These are phyloP conservation scores for Inga laurina DNA, from an alignment of 306 rosid genomes.

Conservation along the genomic window DNA sequence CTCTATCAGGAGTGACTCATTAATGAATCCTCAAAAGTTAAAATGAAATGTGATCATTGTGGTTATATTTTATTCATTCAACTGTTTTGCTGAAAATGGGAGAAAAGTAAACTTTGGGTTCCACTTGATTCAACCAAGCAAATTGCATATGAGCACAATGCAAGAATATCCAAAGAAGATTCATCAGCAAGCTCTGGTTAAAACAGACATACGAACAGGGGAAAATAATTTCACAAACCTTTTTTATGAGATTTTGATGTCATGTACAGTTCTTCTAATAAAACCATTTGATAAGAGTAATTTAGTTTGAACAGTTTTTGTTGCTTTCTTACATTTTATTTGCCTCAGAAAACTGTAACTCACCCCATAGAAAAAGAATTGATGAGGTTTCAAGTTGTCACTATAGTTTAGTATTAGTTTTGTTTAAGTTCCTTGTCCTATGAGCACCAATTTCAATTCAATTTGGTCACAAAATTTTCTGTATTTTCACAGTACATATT, in stretches of 20 bases:
- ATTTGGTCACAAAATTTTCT: background rate
- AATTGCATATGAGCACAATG: background rate
- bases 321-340: background rate
- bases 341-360: background rate
- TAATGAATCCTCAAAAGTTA: background rate
- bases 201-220: background rate
- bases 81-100: background rate
- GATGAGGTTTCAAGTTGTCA: background rate
- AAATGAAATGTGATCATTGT: constrained; percentile 12
- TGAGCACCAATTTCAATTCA: background rate
- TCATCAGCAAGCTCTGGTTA: background rate
- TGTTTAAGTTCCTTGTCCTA: background rate
- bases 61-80: background rate
- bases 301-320: background rate
- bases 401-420: background rate
- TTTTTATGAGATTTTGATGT: background rate
- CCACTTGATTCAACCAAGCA: background rate
- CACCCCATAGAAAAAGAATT: background rate
- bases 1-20: constrained; percentile 26
- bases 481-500: background rate
- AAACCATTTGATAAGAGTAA: background rate
- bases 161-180: background rate
- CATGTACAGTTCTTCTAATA: background rate
- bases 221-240: background rate
- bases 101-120: background rate